Conservation (phyloP, 2,329 filamentous ascomycete species). For the Diaporthe nobilis region DNA sequence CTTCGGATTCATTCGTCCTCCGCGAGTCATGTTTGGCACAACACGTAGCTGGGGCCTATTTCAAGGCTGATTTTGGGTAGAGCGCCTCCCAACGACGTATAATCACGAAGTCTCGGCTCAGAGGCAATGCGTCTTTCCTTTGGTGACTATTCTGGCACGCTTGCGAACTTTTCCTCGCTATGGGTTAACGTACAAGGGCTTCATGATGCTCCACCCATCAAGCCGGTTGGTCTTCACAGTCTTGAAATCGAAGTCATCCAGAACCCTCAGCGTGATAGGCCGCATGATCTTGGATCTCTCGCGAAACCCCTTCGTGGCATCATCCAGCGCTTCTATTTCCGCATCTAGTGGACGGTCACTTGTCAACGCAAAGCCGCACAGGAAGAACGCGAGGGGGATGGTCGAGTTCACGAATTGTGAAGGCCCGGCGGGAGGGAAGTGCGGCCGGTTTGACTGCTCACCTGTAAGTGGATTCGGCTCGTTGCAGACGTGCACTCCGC, state of each 20-base stretch:
- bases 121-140: neutral
- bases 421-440: neutral
- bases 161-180: constrained; percentile 43
- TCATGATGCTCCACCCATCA: constrained; percentile 49
- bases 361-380: neutral
- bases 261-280: constrained; percentile 57
- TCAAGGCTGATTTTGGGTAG: neutral
- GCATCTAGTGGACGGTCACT: constrained; percentile 44
- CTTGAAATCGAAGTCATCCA: constrained; percentile 55
- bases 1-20: neutral
- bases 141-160: neutral
- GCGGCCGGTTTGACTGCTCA: neutral
- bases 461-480: constrained; percentile 48
- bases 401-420: neutral
- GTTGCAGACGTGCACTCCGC: constrained; percentile 61
- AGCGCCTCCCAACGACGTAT: too few species aligned
- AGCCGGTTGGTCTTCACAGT: constrained; percentile 45
- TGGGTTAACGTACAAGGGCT: constrained; percentile 58
- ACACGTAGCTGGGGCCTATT: neutral
- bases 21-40: neutral
- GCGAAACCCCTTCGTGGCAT: constrained; percentile 45
- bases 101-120: neutral
- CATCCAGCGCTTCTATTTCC: constrained; percentile 52
- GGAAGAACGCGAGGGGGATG: too few species aligned
- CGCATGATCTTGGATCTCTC: constrained; percentile 37